Conservation (phyloP, 805 yeast genomes). For the Phaffomyces antillensis region DNA sequence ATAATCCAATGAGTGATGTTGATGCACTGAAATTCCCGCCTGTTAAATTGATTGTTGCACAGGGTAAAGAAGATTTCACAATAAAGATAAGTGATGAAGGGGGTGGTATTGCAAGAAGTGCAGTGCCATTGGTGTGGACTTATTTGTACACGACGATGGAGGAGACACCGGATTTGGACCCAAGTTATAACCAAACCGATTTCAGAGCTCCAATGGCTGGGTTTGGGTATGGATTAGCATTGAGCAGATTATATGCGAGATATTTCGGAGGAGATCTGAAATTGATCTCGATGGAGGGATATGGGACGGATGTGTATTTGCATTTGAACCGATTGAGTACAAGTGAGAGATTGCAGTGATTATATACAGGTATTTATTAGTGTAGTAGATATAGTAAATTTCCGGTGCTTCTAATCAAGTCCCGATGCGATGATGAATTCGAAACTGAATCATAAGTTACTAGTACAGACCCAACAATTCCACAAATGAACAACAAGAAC, state of each 20-base stretch:
- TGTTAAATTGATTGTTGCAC: slow-evolving; percentile 77
- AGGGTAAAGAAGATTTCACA: slow-evolving; percentile 87
- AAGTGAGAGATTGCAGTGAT: slow-evolving; percentile 25
- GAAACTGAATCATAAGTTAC: too few relatives aligned
- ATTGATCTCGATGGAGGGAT: slow-evolving; percentile 86
- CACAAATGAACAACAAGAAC: neutral
- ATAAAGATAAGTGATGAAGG: slow-evolving; percentile 90
- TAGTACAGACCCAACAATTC: neutral
- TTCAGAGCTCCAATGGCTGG: slow-evolving; percentile 93
- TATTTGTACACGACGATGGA: slow-evolving; percentile 85
- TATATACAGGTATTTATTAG: neutral
- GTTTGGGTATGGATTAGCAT: slow-evolving; percentile 85
- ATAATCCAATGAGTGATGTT: slow-evolving; percentile 26
- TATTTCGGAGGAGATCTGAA: slow-evolving; percentile 89
- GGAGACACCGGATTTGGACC: slow-evolving; percentile 49
- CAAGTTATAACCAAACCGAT: slow-evolving; percentile 42
- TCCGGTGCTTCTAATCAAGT: too few relatives aligned
- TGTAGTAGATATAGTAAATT: too few relatives aligned
- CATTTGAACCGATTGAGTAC: slow-evolving; percentile 76
- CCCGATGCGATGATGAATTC: too few relatives aligned
- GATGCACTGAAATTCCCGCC: slow-evolving; percentile 74
- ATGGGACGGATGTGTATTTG: slow-evolving; percentile 87
- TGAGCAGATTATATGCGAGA: slow-evolving; percentile 77
- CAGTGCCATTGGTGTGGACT: slow-evolving; percentile 83
- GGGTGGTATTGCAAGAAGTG: slow-evolving; percentile 85